A percentile compares a stretch with the other conserved stretches of the same genome.
Conservation (phyloP, 139 green algal genomes). For the Diplosphaera chodatii region DNA sequence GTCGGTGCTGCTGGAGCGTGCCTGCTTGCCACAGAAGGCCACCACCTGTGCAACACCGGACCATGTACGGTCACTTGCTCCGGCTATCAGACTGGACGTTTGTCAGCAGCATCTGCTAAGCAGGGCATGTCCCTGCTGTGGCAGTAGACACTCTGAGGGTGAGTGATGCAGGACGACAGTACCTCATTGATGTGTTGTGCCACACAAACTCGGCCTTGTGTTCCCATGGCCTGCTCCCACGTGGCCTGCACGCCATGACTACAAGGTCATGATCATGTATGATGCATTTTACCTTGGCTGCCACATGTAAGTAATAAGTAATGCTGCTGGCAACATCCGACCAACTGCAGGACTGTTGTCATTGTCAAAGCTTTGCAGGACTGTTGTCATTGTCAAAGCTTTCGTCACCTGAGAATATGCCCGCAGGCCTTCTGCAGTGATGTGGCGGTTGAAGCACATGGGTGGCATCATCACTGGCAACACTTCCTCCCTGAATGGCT, state of each 20-base stretch:
- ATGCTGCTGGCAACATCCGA: no score
- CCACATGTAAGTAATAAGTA: no score
- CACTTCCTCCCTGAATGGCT: slow-evolving; percentile 24
- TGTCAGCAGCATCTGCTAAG: no score
- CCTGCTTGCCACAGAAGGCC: slow-evolving; percentile 67
- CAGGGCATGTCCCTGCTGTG: no score
- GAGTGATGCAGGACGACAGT: no score
- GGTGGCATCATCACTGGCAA: slow-evolving; percentile 61
- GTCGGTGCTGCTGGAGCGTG: slow-evolving; percentile 76
- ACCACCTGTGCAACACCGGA: slow-evolving; percentile 60
- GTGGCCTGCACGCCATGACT: slow-evolving; percentile 50
- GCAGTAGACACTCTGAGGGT: no score
- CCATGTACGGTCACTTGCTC: no score
- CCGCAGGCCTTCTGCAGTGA: slow-evolving; percentile 86
- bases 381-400: slow-evolving; percentile 54
- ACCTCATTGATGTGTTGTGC: slow-evolving; percentile 33
- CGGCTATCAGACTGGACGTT: no score
- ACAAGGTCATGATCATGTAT: no score
- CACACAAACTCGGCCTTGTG: slow-evolving; percentile 51
- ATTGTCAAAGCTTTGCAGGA: no score
- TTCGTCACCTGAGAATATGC: slow-evolving; percentile 82
- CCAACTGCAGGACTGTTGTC: no score
- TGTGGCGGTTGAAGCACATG: slow-evolving; percentile 93
- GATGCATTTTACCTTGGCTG: no score
- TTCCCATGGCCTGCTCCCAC: slow-evolving; percentile 67